A percentile compares a stretch with the other conserved stretches of the same genome.
phyloP scores from a whole-genome alignment of 306 rosid species.

The Clitoria ternatea region DNA sequence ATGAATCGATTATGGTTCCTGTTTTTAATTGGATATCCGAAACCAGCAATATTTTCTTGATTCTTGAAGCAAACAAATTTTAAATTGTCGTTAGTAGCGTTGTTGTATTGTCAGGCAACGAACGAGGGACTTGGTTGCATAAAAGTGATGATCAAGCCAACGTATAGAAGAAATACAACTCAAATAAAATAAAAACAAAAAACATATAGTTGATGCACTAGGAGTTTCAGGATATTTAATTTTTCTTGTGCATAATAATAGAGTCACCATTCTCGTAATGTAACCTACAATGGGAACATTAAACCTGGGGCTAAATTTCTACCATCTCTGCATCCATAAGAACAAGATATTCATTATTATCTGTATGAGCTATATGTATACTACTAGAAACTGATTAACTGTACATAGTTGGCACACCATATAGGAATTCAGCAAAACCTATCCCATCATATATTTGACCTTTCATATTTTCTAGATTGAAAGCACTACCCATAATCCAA shows the following conservation, averaged over 20 bases:
- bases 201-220: neutral
- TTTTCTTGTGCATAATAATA: neutral
- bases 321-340: neutral
- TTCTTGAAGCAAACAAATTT: too few relatives aligned
- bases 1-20: too few relatives aligned
- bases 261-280: neutral
- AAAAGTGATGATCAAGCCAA: neutral
- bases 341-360: neutral
- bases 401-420: slow-evolving; percentile 13
- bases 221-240: neutral
- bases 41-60: too few relatives aligned
- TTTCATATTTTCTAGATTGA: neutral
- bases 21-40: too few relatives aligned
- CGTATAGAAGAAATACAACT: neutral
- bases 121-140: too few relatives aligned
- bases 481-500: neutral
- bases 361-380: neutral
- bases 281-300: neutral
- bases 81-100: too few relatives aligned
- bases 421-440: neutral
- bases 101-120: too few relatives aligned
- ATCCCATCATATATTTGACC: slow-evolving; percentile 12
- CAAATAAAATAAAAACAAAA: neutral
- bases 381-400: neutral
- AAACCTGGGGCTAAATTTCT: neutral